phyloP scores from a whole-genome alignment of 371 early-diverging fungal species.

The Circinella umbellata region DNA sequence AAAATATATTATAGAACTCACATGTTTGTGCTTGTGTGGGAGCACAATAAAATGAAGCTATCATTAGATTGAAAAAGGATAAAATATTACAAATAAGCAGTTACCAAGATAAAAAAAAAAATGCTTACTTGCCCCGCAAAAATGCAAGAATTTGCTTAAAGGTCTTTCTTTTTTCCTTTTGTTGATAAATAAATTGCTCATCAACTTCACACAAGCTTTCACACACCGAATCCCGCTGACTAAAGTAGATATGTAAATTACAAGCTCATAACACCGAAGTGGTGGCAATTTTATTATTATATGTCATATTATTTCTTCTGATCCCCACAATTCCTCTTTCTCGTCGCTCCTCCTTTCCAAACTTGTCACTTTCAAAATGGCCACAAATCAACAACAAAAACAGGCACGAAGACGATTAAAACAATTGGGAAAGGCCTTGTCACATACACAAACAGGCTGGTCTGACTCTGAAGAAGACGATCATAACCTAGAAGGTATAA shows the following conservation, averaged over 20 bases:
- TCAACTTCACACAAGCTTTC: neutral
- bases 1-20: too few species aligned
- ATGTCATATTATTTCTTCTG: neutral
- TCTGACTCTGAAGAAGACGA: conserved; percentile 59
- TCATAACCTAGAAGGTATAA: conserved; percentile 40
- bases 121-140: too few species aligned
- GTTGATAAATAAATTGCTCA: too few species aligned
- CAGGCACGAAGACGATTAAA: conserved; percentile 50
- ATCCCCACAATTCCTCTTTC: conserved; percentile 1
- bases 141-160: too few species aligned
- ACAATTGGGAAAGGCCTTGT: conserved; percentile 48
- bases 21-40: too few species aligned
- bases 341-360: neutral
- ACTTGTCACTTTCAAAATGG: conserved; percentile 18
- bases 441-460: conserved; percentile 44
- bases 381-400: conserved; percentile 30
- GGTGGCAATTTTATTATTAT: too few species aligned
- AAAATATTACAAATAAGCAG: too few species aligned
- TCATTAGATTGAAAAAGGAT: too few species aligned
- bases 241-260: neutral
- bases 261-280: neutral
- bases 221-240: conserved; percentile 1
- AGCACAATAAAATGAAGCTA: too few species aligned
- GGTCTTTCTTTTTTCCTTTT: too few species aligned
- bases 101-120: too few species aligned